Evolutionary conservation across 1,284 basidiomycete species (phyloP), one percentile per base, ranked within the genome.

Genomic region (Serendipita sp.): DNA sequence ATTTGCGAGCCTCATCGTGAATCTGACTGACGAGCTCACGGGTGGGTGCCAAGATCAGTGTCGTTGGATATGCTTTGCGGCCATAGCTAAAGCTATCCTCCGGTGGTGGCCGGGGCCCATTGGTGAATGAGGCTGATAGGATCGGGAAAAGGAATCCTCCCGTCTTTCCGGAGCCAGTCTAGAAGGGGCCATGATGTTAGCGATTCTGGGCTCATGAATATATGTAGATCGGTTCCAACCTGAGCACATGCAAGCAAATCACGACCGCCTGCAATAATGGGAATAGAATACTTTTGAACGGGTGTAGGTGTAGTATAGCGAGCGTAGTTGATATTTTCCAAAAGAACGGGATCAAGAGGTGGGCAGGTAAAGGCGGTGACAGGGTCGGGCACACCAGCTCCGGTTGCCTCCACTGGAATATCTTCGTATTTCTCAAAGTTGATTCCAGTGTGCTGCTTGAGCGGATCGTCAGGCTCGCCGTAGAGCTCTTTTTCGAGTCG

Each of bases 341-440:
- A 79, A 34, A 99, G 84, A 72, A 95, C 88, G 50, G 88, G 82
- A 76, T 99, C 93, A 71, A 99, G 79, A 67, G 93, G 94, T 60
- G 93, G 88, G 71, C 80, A 84, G 63, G 87, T 88, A 78, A 99
- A 99, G 64, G 85, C 82, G 67, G 75, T 82, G 68, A 98, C 84
- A 61, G 95, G 93, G 62, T 98, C 95, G 66, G 96, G 96, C 29
- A 96, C 94, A 68, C 89, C 91, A 65, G 86, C 84, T 68, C 96
- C 96, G 60, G 93, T 97, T 49, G 93, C 95, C 78, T 99, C 96
- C 69, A 99, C 94, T 67, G 96, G 96, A 71, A 99, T 99, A 75
- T 99, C 95, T 74, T 96, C 94, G 74, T 99, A 99, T 77, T 96
- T 96, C 80, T 99, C 96, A 72, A 99, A 99, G 80, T 99, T 99